Percentiles rank a stretch among this genome's conserved stretches.
phyloP scores from a whole-genome alignment of 2,329 filamentous ascomycete species.

The Phaeosphaeria sp. region DNA sequence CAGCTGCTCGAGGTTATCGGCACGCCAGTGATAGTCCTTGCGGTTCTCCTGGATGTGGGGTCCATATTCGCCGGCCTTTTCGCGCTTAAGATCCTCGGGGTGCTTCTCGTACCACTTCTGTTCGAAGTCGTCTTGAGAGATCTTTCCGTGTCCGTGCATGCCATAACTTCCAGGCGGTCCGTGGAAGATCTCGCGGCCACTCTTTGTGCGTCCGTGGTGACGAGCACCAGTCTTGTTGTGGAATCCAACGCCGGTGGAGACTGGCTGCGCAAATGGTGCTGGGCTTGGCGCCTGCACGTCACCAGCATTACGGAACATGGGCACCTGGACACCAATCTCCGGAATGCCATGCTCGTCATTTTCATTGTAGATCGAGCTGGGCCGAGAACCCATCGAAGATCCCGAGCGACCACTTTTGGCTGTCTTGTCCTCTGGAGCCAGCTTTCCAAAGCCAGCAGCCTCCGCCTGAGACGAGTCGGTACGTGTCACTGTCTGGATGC shows the following conservation, averaged over 20 bases:
- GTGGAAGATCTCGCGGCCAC: conserved; percentile 71
- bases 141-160: conserved; percentile 83
- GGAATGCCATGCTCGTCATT: conserved; percentile 87
- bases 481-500: conserved; percentile 83
- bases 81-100: conserved; percentile 76
- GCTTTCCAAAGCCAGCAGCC: conserved; percentile 80
- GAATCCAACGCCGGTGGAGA: conserved; percentile 57
- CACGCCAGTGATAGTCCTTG: conserved; percentile 84
- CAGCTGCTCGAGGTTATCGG: conserved; percentile 87
- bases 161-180: conserved; percentile 90
- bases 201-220: conserved; percentile 70
- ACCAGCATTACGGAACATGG: conserved; percentile 90
- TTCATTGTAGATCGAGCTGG: conserved; percentile 61
- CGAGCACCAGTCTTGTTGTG: conserved; percentile 63
- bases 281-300: conserved; percentile 96
- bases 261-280: conserved; percentile 58
- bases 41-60: conserved; percentile 65
- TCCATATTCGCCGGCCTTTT: conserved; percentile 73
- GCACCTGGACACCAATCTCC: conserved; percentile 89
- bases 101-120: conserved; percentile 93
- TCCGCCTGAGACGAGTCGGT: conserved; percentile 90
- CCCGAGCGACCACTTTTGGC: conserved; percentile 38
- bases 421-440: conserved; percentile 40
- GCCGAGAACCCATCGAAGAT: conserved; percentile 54
- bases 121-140: conserved; percentile 80